Conservation (phyloP, 495 filamentous ascomycete genomes). For the Lichina pygmaea region DNA sequence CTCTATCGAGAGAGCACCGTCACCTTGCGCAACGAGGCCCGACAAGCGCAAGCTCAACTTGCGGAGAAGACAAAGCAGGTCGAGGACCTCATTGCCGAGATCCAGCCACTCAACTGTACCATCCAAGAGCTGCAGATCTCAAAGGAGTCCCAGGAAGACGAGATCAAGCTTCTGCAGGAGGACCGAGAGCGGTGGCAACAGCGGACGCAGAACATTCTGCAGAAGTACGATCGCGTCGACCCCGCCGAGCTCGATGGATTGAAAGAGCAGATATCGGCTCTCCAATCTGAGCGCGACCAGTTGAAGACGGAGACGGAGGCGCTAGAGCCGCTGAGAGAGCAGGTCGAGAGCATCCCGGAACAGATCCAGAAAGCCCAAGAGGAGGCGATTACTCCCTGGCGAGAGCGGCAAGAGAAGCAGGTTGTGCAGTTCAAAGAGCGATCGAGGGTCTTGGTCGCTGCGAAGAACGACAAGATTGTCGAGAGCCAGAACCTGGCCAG, state of each 20-base stretch:
- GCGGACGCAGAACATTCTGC: conserved; percentile 75
- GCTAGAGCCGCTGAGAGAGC: conserved; percentile 30
- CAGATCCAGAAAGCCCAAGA: conserved; percentile 24
- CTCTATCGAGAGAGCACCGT: conserved; percentile 79
- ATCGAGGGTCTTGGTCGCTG: conserved; percentile 21
- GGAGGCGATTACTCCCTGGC: conserved; percentile 11
- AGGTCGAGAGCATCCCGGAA: conserved; percentile 21
- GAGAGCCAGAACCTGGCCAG: conserved; percentile 17
- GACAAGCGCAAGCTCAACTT: conserved; percentile 47
- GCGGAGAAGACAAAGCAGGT: conserved; percentile 46
- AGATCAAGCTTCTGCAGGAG: conserved; percentile 59
- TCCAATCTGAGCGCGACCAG: conserved; percentile 48
- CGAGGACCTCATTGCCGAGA: conserved; percentile 41
- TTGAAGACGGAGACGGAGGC: conserved; percentile 19
- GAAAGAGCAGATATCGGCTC: conserved; percentile 34
- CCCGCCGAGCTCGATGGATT: conserved; percentile 72
- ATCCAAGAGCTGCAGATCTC: conserved; percentile 60
- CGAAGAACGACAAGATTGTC: conserved; percentile 21
- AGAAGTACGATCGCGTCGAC: conserved; percentile 86
- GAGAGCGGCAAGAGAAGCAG: conserved; percentile 23
- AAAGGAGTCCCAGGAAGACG: conserved; percentile 51
- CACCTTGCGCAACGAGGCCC: conserved; percentile 61
- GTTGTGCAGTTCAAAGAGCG: conserved; percentile 33
- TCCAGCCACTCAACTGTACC: conserved; percentile 56
- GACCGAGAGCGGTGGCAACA: conserved; percentile 84